Evolutionary conservation across 805 yeast species (phyloP).

Genomic region (Lachancea mirantina): DNA sequence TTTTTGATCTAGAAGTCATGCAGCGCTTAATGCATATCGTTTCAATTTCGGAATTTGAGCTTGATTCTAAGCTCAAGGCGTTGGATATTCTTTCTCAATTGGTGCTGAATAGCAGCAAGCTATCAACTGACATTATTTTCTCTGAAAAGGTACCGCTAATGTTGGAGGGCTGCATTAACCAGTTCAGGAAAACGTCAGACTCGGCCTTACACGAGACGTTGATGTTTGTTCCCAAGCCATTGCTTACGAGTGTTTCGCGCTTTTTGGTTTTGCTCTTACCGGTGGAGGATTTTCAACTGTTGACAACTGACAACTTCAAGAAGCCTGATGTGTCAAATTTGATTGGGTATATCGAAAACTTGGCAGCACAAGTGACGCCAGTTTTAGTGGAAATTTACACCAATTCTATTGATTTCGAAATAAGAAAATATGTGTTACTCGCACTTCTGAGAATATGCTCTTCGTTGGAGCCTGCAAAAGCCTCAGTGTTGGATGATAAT

Average conservation of each 20-base stretch:
- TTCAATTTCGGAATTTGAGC: constrained; percentile 24
- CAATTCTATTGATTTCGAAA: constrained; percentile 60
- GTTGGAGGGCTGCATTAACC: constrained; percentile 44
- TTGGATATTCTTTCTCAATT: constrained; percentile 38
- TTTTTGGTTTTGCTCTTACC: constrained; percentile 58
- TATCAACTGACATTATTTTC: constrained; percentile 40
- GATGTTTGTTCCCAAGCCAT: constrained; percentile 66
- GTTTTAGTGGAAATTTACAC: constrained; percentile 57
- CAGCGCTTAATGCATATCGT: constrained; percentile 27
- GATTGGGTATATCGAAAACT: constrained; percentile 23
- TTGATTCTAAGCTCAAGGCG: constrained; percentile 29
- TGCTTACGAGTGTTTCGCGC: constrained; percentile 46
- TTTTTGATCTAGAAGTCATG: constrained; percentile 29
- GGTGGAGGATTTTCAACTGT: constrained; percentile 21
- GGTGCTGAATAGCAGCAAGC: constrained; percentile 38
- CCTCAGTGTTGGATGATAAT: constrained; percentile 29
- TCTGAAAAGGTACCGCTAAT: constrained; percentile 42
- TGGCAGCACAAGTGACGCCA: constrained; percentile 44
- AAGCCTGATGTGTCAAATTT: constrained; percentile 20
- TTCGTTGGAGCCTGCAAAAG: constrained; percentile 31
- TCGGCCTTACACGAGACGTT: constrained; percentile 57
- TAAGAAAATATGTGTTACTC: constrained; percentile 51
- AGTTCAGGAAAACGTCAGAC: constrained; percentile 36
- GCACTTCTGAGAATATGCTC: constrained; percentile 46
- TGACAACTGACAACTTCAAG: constrained; percentile 25